These are phyloP conservation scores for Gleditsia sinensis DNA, from an alignment of 306 rosid genomes.

Conservation along the genomic window DNA sequence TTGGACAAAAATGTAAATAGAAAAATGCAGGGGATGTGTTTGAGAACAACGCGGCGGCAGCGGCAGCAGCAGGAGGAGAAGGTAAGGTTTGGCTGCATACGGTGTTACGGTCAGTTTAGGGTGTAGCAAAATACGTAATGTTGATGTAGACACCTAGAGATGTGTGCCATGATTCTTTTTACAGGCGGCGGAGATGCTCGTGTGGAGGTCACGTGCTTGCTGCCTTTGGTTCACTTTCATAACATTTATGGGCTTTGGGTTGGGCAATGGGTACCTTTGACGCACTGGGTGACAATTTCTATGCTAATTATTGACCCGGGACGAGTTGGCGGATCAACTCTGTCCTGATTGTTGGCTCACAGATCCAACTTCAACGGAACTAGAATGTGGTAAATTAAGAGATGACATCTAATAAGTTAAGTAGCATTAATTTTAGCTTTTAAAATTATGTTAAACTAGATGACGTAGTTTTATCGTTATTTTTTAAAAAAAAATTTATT, in stretches of 20 bases:
- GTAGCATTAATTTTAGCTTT: too few species aligned
- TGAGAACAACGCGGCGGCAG: slow-evolving; percentile 47
- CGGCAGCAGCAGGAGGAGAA: background rate
- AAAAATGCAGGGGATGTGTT: slow-evolving; percentile 17
- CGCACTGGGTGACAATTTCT: slow-evolving; percentile 39
- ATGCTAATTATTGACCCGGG: background rate
- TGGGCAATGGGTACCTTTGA: slow-evolving; percentile 13
- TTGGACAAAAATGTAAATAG: background rate
- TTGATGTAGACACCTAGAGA: background rate
- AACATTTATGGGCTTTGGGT: slow-evolving; percentile 3
- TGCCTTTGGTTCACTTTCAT: background rate
- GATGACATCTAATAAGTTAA: too few species aligned
- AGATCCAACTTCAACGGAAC: slow-evolving; percentile 16
- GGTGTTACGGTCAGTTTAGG: slow-evolving; percentile 8
- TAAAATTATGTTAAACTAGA: too few species aligned
- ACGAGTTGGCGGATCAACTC: slow-evolving; percentile 41
- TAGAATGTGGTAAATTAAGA: background rate
- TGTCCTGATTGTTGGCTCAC: slow-evolving; percentile 14
- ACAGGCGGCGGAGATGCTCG: background rate
- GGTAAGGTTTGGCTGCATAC: background rate
- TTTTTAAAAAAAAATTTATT: too few species aligned
- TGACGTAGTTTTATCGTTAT: too few species aligned
- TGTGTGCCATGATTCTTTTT: background rate
- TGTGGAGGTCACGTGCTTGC: background rate
- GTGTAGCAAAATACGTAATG: background rate